These are phyloP conservation scores for Phellopilus nigrolimitatus DNA, from an alignment of 1,284 basidiomycete genomes.

Conservation along the genomic window DNA sequence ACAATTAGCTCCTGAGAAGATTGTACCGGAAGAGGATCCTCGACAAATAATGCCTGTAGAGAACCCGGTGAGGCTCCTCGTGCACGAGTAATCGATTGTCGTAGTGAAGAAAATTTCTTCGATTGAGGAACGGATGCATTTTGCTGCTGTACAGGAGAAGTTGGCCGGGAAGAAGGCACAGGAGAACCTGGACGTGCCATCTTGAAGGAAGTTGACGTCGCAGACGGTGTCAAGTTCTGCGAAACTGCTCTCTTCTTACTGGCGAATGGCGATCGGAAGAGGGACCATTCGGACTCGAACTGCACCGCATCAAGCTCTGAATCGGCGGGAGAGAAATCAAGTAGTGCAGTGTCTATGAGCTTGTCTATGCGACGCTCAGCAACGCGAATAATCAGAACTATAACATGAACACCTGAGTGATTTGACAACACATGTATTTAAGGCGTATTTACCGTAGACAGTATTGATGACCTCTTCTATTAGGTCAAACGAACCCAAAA, in stretches of 20 bases:
- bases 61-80: constrained; percentile 42
- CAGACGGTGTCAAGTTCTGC: constrained; percentile 29
- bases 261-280: constrained; percentile 71
- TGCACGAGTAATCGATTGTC: constrained; percentile 53
- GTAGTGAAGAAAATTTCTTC: constrained; percentile 57
- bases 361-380: constrained; percentile 87
- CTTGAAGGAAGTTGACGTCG: constrained; percentile 31
- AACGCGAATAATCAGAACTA: constrained; percentile 93
- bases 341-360: constrained; percentile 76
- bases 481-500: constrained; percentile 73
- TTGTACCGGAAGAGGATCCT: constrained; percentile 37
- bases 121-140: constrained; percentile 37
- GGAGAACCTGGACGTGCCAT: constrained; percentile 12
- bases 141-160: constrained; percentile 42
- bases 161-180: constrained; percentile 31
- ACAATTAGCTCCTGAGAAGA: constrained; percentile 70
- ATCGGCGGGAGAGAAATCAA: constrained; percentile 80
- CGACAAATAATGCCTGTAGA: constrained; percentile 48
- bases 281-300: constrained; percentile 96
- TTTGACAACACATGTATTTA: background rate
- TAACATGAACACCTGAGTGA: constrained; percentile 15
- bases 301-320: constrained; percentile 80
- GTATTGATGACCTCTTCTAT: constrained; percentile 91
- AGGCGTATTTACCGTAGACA: constrained; percentile 69
- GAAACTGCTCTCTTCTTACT: constrained; percentile 56